These are phyloP conservation scores for Exophiala oligosperma DNA, from an alignment of 2,329 filamentous ascomycete species.

Conservation along the genomic window DNA sequence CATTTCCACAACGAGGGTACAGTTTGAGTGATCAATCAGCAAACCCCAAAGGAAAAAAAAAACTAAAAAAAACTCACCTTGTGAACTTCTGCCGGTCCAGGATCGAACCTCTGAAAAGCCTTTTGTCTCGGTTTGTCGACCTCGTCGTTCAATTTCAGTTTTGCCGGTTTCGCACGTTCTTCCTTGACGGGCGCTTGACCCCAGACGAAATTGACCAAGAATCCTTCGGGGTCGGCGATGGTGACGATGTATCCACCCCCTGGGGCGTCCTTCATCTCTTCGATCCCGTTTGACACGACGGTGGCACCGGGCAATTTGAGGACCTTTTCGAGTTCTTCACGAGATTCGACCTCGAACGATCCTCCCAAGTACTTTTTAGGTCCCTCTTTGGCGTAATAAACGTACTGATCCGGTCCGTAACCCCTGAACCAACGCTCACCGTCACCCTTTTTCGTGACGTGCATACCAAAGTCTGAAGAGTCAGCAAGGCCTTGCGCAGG, in stretches of 20 bases:
- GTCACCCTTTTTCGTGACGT: slow-evolving; percentile 39
- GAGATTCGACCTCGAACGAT: slow-evolving; percentile 44
- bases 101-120: slow-evolving; percentile 45
- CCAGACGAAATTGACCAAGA: slow-evolving; percentile 30
- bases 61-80: slow-evolving; percentile 33
- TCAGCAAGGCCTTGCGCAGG: not conserved
- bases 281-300: slow-evolving; percentile 25
- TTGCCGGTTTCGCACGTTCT: slow-evolving; percentile 28
- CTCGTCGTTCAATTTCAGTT: slow-evolving; percentile 39
- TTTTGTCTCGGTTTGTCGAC: slow-evolving; percentile 39
- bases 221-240: slow-evolving; percentile 31
- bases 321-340: slow-evolving; percentile 44
- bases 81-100: slow-evolving; percentile 51
- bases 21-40: too few relatives aligned
- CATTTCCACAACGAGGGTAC: too few relatives aligned
- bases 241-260: slow-evolving; percentile 30
- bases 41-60: too few relatives aligned
- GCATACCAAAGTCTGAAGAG: slow-evolving; percentile 44
- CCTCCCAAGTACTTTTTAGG: slow-evolving; percentile 45
- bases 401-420: slow-evolving; percentile 46
- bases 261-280: slow-evolving; percentile 29
- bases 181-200: slow-evolving; percentile 25
- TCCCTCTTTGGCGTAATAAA: slow-evolving; percentile 45
- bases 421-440: slow-evolving; percentile 43
- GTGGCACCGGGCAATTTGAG: slow-evolving; percentile 20